These are phyloP conservation scores for Tulasnella sp. DNA, from an alignment of 768 basidiomycete genomes.

Conservation along the genomic window DNA sequence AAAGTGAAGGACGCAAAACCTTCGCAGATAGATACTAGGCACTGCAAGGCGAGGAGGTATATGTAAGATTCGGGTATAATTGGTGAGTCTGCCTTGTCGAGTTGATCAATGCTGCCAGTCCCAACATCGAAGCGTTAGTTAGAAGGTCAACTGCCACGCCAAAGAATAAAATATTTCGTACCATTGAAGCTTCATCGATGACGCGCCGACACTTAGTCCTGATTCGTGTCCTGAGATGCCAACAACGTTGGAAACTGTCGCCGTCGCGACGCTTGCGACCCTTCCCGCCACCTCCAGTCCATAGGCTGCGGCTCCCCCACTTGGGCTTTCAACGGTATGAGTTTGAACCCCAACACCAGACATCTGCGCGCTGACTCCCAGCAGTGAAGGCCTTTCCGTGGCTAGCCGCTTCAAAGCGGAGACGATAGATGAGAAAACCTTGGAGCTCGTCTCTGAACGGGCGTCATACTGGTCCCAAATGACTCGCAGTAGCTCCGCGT, in stretches of 20 bases:
- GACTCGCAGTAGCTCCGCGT: constrained; percentile 74
- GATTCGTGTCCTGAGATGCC: constrained; percentile 77
- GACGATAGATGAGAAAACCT: constrained; percentile 73
- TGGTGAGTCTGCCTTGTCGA: constrained; percentile 96
- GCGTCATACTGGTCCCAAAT: constrained; percentile 82
- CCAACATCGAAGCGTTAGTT: constrained; percentile 19
- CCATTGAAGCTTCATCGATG: constrained; percentile 92
- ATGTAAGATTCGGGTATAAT: constrained; percentile 92
- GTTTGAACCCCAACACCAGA: constrained; percentile 68
- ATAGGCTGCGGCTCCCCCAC: constrained; percentile 50
- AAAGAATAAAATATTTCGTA: constrained; percentile 46
- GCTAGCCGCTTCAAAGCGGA: constrained; percentile 83
- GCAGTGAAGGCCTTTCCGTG: constrained; percentile 82
- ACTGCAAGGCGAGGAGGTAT: constrained; percentile 89
- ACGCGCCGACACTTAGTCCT: constrained; percentile 71
- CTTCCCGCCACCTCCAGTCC: constrained; percentile 78
- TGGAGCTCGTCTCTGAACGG: constrained; percentile 48
- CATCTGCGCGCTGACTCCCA: constrained; percentile 81
- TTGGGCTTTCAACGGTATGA: constrained; percentile 43
- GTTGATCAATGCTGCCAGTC: constrained; percentile 82
- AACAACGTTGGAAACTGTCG: constrained; percentile 80
- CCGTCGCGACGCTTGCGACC: constrained; percentile 80
- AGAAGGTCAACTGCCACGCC: background rate
- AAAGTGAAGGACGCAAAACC: constrained; percentile 77
- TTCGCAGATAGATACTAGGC: constrained; percentile 81